A percentile compares a stretch with the other conserved stretches of the same genome.
phyloP scores from a whole-genome alignment of 768 basidiomycete genomes.

The Dioszegia hungarica region DNA sequence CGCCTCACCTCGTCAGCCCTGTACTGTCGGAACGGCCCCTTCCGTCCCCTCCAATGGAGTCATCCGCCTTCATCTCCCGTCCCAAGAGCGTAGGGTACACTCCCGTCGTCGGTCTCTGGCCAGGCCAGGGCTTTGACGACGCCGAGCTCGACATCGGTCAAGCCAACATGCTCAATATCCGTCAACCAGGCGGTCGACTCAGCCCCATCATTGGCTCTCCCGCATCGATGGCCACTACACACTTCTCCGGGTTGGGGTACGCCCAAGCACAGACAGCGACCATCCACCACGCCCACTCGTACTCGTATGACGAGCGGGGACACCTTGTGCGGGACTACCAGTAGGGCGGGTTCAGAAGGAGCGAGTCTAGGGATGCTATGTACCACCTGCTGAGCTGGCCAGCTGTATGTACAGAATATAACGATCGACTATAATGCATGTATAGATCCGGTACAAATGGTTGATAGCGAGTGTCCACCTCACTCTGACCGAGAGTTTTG shows the following conservation, averaged over 20 bases:
- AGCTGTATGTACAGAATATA: not conserved
- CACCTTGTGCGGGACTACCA: not conserved
- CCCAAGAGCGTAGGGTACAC: not conserved
- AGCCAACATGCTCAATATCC: not conserved
- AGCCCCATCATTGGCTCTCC: not conserved
- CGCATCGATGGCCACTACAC: not conserved
- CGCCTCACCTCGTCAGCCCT: constrained; percentile 1
- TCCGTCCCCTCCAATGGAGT: constrained; percentile 16
- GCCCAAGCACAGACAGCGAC: not conserved
- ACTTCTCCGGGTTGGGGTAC: not conserved
- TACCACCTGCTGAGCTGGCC: too few species aligned
- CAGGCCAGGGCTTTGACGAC: not conserved
- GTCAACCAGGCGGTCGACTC: not conserved
- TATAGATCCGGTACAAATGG: not conserved
- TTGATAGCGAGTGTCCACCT: too few species aligned
- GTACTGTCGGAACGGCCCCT: constrained; percentile 12
- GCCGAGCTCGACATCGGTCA: not conserved
- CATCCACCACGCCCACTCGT: not conserved
- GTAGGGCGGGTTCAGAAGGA: not conserved
- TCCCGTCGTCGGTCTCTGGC: not conserved
- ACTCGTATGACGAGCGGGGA: not conserved
- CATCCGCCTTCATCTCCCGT: not conserved
- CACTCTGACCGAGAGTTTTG: constrained; percentile 22
- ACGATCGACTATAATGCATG: constrained; percentile 3
- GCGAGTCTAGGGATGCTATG: too few species aligned